Evolutionary conservation across 352 stramenopile species (phyloP).

Genomic region (Pythium sukuiense): DNA sequence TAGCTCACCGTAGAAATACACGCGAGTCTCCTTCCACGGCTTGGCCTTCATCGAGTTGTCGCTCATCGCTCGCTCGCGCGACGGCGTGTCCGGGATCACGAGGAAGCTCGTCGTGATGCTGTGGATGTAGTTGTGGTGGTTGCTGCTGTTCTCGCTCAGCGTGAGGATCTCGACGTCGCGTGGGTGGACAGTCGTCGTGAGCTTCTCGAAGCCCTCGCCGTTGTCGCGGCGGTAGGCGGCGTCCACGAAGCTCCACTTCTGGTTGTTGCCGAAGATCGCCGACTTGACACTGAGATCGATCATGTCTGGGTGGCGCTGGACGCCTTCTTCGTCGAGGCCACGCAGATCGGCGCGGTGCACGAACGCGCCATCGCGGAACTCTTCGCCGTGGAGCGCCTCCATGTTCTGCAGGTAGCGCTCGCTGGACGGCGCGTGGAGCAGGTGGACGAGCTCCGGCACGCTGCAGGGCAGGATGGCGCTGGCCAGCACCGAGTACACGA

Average conservation of each 20-base stretch:
- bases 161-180: slow-evolving; percentile 11
- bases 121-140: slow-evolving; percentile 20
- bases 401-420: slow-evolving; percentile 23
- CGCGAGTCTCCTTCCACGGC: slow-evolving; percentile 22
- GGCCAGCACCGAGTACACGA: slow-evolving; percentile 18
- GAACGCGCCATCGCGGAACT: slow-evolving; percentile 31
- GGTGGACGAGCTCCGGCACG: slow-evolving; percentile 20
- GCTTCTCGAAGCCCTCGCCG: slow-evolving; percentile 27
- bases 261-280: slow-evolving; percentile 24
- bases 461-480: slow-evolving; percentile 22
- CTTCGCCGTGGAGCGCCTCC: slow-evolving; percentile 23
- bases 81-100: slow-evolving; percentile 11
- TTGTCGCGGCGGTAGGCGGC: slow-evolving; percentile 15
- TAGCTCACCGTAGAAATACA: slow-evolving; percentile 30
- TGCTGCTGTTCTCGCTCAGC: slow-evolving; percentile 16
- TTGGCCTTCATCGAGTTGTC: neutral
- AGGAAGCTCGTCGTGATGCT: slow-evolving; percentile 22
- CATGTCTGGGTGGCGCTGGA: neutral
- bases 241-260: slow-evolving; percentile 32
- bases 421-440: slow-evolving; percentile 14
- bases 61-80: slow-evolving; percentile 5
- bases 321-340: slow-evolving; percentile 6
- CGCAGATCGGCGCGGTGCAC: slow-evolving; percentile 21
- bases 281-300: slow-evolving; percentile 29
- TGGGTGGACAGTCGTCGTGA: slow-evolving; percentile 23